These are phyloP conservation scores for Pseudogymnoascus sp. DNA, from an alignment of 2,329 filamentous ascomycete genomes.

Conservation along the genomic window DNA sequence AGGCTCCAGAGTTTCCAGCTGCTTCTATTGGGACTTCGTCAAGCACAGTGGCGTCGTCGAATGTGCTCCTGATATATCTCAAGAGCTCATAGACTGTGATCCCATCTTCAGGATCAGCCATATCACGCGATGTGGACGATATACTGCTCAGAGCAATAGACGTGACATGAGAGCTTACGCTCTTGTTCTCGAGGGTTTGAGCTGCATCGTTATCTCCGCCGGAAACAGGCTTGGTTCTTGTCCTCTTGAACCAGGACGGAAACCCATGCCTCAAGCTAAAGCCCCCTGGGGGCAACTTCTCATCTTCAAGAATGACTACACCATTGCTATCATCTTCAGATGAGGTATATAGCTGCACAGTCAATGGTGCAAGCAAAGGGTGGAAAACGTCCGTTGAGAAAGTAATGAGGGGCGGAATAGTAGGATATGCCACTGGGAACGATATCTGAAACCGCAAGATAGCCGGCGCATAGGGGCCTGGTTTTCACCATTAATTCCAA, in stretches of 20 bases:
- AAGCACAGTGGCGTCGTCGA: slow-evolving; percentile 68
- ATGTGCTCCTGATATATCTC: slow-evolving; percentile 72
- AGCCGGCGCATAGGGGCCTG: slow-evolving; percentile 82
- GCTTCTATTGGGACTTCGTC: slow-evolving; percentile 73
- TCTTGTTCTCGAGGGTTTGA: neutral
- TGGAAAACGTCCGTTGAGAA: slow-evolving; percentile 94
- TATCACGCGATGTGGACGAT: neutral
- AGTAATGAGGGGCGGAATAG: slow-evolving; percentile 71
- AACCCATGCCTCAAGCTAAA: slow-evolving; percentile 90
- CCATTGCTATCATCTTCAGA: slow-evolving; percentile 66
- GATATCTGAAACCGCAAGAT: slow-evolving; percentile 84
- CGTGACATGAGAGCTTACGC: neutral
- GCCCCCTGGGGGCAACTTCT: slow-evolving; percentile 75
- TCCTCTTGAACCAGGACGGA: slow-evolving; percentile 74
- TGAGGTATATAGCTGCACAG: slow-evolving; percentile 89
- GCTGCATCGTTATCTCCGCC: slow-evolving; percentile 28
- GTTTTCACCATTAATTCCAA: slow-evolving; percentile 9
- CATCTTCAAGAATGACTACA: slow-evolving; percentile 74
- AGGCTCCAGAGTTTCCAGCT: slow-evolving; percentile 83
- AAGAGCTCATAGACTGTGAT: slow-evolving; percentile 58
- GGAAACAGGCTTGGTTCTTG: slow-evolving; percentile 34
- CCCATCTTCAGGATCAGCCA: slow-evolving; percentile 10
- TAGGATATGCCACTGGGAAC: slow-evolving; percentile 74
- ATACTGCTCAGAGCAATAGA: neutral
- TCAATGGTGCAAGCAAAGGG: slow-evolving; percentile 81